Evolutionary conservation across 2,329 filamentous ascomycete species (phyloP).

Genomic region (Grosmannia penicillata): DNA sequence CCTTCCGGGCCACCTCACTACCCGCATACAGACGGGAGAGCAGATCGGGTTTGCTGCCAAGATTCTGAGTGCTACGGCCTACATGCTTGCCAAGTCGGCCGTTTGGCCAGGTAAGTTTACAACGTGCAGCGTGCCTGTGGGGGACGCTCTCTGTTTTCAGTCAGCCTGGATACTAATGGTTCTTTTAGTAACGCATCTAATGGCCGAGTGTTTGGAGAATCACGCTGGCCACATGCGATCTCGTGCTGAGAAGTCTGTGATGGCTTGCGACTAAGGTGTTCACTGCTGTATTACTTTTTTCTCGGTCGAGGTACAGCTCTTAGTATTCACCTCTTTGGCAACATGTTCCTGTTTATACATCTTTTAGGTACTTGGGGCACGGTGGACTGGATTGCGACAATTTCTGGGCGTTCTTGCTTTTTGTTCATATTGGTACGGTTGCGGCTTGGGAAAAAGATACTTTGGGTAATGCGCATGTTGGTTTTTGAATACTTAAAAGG

Average conservation of each 20-base stretch:
- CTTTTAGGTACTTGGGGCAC: neutral
- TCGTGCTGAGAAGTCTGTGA: slow-evolving; percentile 36
- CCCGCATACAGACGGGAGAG: slow-evolving; percentile 32
- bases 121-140: too few relatives aligned
- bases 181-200: slow-evolving; percentile 33
- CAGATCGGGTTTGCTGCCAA: slow-evolving; percentile 70
- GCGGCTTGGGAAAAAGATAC: too few relatives aligned
- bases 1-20: slow-evolving; percentile 33
- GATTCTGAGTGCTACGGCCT: slow-evolving; percentile 69
- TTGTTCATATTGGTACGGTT: too few relatives aligned
- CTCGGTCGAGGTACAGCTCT: too few relatives aligned
- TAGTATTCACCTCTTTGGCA: too few relatives aligned
- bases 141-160: neutral
- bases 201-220: slow-evolving; percentile 38
- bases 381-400: too few relatives aligned
- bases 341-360: too few relatives aligned
- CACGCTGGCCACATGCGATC: slow-evolving; percentile 36
- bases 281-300: too few relatives aligned
- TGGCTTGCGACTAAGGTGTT: slow-evolving; percentile 14
- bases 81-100: slow-evolving; percentile 75
- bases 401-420: too few relatives aligned
- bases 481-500: too few relatives aligned
- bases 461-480: too few relatives aligned
- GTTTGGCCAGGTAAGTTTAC: slow-evolving; percentile 83
- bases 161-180: too few relatives aligned